phyloP scores from a whole-genome alignment of 495 filamentous ascomycete species.

The Cercophora newfieldiana region DNA sequence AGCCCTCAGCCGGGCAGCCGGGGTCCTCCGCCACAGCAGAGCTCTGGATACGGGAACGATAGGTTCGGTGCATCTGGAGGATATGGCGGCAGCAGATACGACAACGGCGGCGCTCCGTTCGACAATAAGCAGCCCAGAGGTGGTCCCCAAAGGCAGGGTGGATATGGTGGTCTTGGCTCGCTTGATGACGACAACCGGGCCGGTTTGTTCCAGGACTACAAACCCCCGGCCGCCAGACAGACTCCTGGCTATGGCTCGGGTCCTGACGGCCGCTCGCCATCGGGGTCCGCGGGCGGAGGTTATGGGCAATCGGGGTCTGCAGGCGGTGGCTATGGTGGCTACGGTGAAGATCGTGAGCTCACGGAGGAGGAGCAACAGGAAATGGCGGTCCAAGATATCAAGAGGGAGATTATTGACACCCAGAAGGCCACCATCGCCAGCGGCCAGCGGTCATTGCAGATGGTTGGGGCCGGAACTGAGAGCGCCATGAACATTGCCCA shows the following conservation, averaged over 20 bases:
- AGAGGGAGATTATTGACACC: slow-evolving; percentile 71
- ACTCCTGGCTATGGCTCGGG: slow-evolving; percentile 35
- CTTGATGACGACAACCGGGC: slow-evolving; percentile 43
- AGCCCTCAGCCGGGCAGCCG: slow-evolving; percentile 16
- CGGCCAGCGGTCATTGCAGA: slow-evolving; percentile 53
- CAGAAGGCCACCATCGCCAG: slow-evolving; percentile 75
- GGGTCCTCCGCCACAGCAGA: slow-evolving; percentile 5
- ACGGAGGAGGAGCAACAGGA: slow-evolving; percentile 59
- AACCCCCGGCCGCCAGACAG: slow-evolving; percentile 36
- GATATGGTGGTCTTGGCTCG: slow-evolving; percentile 70
- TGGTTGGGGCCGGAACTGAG: slow-evolving; percentile 1
- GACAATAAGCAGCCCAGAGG: slow-evolving; percentile 17
- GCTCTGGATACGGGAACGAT: slow-evolving; percentile 55
- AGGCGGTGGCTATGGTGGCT: slow-evolving; percentile 46
- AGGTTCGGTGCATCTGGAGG: slow-evolving; percentile 63
- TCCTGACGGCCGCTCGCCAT: slow-evolving; percentile 21
- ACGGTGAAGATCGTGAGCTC: slow-evolving; percentile 67
- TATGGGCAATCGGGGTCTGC: slow-evolving; percentile 35
- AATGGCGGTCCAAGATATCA: slow-evolving; percentile 51
- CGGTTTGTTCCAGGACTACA: slow-evolving; percentile 59
- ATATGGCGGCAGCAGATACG: slow-evolving; percentile 66
- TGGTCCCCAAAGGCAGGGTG: slow-evolving; percentile 55
- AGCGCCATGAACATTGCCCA: slow-evolving; percentile 17
- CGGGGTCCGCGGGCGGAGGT: neutral
- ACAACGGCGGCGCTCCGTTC: slow-evolving; percentile 28